Evolutionary conservation across 768 basidiomycete genomes (phyloP), one percentile per base, ranked within the genome.

Genomic region (Hemileccinum rubropunctum): DNA sequence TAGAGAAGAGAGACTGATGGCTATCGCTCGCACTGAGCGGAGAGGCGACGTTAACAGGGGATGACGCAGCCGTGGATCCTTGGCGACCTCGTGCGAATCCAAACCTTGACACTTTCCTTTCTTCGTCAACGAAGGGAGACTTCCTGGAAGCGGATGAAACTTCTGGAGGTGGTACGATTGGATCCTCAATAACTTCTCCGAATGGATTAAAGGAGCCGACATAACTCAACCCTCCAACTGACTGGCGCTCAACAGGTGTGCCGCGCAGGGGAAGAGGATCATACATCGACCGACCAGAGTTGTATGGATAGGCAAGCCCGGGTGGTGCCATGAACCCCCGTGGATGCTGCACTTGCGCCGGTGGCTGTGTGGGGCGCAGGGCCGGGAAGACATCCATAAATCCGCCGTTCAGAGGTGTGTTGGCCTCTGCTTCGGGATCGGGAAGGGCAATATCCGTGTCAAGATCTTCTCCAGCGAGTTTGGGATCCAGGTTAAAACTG

Each of bases 401-500:
- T 14, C 76, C 75, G 18, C 86, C 84, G 40, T 70, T 65, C 69
- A 88, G 82, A 27, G 88, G 83, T n/a, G 71, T 72, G 47, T 63
- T 75, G 3, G 80, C 70, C 45, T 70, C 71, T 6, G 67, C 58
- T 23, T 71, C 70, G 41, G 83, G 76, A 39, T 85, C 79, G 4
- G 76, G 70, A 27, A 82, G 64, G 6, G 71, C 59, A 12, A 77
- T 67, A 14, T 71, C 65, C 2, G 63, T 62, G 43, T 78, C 76
- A 27, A 75, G 59, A 21, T 59, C 58, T 21, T 72, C 70, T 23
- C 68, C 76, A 6, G 82, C 86, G 23, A 91, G 72, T 57, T 84
- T 88, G 23, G 87, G 86, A 66, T 91, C 91, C 38, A 93, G 71
- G 67, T 84, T 92, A 71, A 95, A 94, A 65, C 85, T 91, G 72